Conservation (phyloP, 2,329 filamentous ascomycete genomes). For the Arthrobotrys conoides region DNA sequence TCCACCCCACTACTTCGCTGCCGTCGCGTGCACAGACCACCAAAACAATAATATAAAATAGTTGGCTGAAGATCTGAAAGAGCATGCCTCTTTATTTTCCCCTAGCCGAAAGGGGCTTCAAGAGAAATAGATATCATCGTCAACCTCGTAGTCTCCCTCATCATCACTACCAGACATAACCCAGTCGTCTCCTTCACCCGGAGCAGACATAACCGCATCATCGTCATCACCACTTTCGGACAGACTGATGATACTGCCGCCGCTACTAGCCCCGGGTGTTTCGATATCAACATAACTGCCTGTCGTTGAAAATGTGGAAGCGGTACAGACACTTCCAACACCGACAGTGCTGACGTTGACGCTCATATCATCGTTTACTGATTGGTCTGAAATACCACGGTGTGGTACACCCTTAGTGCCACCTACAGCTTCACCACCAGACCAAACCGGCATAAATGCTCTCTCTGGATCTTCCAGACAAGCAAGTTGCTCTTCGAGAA, state of each 20-base stretch:
- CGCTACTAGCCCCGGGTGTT: conserved; percentile 26
- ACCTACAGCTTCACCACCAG: conserved; percentile 44
- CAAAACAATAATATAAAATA: no score
- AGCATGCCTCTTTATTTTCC: background rate
- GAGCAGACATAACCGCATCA: conserved; percentile 15
- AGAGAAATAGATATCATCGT: conserved; percentile 49
- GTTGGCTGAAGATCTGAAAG: background rate
- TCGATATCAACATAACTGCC: conserved; percentile 37
- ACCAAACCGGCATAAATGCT: conserved; percentile 55
- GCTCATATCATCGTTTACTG: conserved; percentile 41
- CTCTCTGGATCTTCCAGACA: conserved; percentile 57
- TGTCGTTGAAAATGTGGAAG: conserved; percentile 24
- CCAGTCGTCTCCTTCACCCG: conserved; percentile 36
- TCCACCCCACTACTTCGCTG: no score
- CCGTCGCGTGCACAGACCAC: no score
- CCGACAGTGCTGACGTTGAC: conserved; percentile 51
- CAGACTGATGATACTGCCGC: conserved; percentile 42
- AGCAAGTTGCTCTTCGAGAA: conserved; percentile 47
- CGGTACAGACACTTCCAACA: conserved; percentile 44
- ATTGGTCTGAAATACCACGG: conserved; percentile 35
- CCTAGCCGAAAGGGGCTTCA: background rate
- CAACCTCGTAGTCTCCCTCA: conserved; percentile 48
- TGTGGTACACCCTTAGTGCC: conserved; percentile 11
- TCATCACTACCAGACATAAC: conserved; percentile 45
- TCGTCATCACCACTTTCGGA: conserved; percentile 20